Percentiles rank a stretch among this genome's conserved stretches.
phyloP scores from a whole-genome alignment of 441 rosid genomes.

The Hura crepitans region DNA sequence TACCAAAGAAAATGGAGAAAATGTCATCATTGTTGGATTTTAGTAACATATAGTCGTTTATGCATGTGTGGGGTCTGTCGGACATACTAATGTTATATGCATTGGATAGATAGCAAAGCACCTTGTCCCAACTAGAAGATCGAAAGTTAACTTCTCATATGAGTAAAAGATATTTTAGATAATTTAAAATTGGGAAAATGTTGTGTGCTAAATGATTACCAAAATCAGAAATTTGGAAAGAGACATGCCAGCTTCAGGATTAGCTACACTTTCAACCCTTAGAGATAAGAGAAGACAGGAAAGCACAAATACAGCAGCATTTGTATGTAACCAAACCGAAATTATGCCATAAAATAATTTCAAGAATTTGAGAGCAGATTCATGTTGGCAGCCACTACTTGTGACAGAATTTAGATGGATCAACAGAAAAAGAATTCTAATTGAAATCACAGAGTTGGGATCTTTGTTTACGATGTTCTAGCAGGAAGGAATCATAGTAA shows the following conservation, averaged over 20 bases:
- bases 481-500: not conserved
- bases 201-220: not conserved
- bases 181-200: not conserved
- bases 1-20: not conserved
- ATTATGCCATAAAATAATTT: not conserved
- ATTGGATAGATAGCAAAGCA: not conserved
- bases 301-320: not conserved
- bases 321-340: not conserved
- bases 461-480: not conserved
- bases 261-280: not conserved
- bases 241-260: not conserved
- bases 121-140: not conserved
- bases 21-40: not conserved
- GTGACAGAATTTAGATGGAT: not conserved
- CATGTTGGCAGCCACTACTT: not conserved
- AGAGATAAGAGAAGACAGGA: not conserved
- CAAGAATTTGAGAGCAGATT: constrained; percentile 1
- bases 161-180: not conserved
- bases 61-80: not conserved
- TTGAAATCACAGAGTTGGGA: not conserved
- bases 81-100: too few species aligned
- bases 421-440: not conserved
- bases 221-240: not conserved
- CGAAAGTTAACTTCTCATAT: not conserved
- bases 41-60: not conserved